Conservation (phyloP, 1,284 basidiomycete genomes). For the Microstroma glucosiphilum region DNA sequence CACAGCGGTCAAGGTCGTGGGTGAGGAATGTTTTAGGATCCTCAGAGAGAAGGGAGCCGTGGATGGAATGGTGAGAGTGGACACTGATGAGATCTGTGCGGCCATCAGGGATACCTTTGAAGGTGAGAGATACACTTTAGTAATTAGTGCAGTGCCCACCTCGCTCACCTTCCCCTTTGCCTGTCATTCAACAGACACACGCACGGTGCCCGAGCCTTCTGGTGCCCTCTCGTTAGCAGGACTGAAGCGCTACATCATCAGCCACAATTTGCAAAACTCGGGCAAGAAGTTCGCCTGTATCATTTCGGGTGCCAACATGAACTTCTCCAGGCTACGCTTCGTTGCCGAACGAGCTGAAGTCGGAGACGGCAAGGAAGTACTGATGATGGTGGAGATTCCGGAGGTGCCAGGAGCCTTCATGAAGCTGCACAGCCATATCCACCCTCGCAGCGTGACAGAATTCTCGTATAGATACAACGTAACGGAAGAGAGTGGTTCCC, state of each 20-base stretch:
- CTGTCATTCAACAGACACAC: slow-evolving; percentile 52
- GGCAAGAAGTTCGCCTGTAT: slow-evolving; percentile 84
- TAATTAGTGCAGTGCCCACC: background rate
- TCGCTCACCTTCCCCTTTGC: background rate
- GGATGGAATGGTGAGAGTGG: slow-evolving; percentile 77
- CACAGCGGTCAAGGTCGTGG: slow-evolving; percentile 96
- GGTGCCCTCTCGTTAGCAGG: slow-evolving; percentile 92
- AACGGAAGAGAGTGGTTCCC: slow-evolving; percentile 6
- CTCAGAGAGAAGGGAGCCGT: slow-evolving; percentile 49
- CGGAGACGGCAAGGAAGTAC: slow-evolving; percentile 87
- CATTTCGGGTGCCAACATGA: slow-evolving; percentile 96
- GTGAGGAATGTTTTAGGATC: slow-evolving; percentile 65
- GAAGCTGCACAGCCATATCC: slow-evolving; percentile 74
- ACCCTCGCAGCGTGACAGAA: slow-evolving; percentile 90
- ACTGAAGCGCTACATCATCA: slow-evolving; percentile 77
- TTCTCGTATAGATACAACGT: slow-evolving; percentile 78
- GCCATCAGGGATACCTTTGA: slow-evolving; percentile 99
- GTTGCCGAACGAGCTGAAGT: slow-evolving; percentile 96
- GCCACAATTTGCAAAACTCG: slow-evolving; percentile 72
- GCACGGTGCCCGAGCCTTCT: slow-evolving; percentile 72
- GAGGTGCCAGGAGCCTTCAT: slow-evolving; percentile 73
- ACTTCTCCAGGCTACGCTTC: slow-evolving; percentile 90
- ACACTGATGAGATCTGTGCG: slow-evolving; percentile 95
- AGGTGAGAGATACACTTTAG: slow-evolving; percentile 57
- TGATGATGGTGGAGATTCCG: slow-evolving; percentile 86